Base-by-base conservation (phyloP, 2,329 filamentous ascomycete genomes). In the Graphiopsis chlorocephala region DNA sequence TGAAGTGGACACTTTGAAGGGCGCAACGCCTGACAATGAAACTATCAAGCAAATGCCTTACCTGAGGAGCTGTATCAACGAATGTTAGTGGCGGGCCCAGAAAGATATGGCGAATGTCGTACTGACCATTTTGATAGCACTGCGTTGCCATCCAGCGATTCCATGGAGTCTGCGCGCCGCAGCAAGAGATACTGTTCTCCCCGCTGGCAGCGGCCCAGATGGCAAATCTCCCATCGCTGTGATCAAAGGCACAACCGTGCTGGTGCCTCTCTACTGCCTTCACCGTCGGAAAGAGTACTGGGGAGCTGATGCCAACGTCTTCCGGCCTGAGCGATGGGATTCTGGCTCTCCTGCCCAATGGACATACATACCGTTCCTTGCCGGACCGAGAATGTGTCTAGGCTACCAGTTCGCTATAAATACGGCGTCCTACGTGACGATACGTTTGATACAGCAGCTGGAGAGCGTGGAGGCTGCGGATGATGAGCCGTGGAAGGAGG, bases 51-150 rank as follows among this genome's bases (percentile, higher is more conserved):
- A 64, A 17, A 69, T 72, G 68, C 69, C 64, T 26, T 77, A 74
- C 57, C 62, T 77, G 7, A 69, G 86, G 75, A 81, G 87, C 72
- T 82, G 90, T 60, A 83, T 93, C 72, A 88, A 90, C 77, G 91
- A 74, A 61, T 66, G 71, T 71, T 50, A 60, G 69, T 68, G 8
- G n/a, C 17, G n/a, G 11, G 10, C 29, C 7, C 5, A 8, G 8
- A 33, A 12, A 33, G 31, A 10, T 11, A 12, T 12, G 17, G 17
- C 11, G 12, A 33, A 33, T 33, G 8, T 33, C 31, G 3, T 33
- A 33, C 31, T 33, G 11, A 33, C 31, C 11, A 11, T 11, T 33
- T 3, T 23, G 12, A 42, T 26, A 61, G 59, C 60, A 20, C 33
- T 63, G 10, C 50, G 61, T 12, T 57, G 50, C 35, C 53, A 63